Conservation (phyloP, 768 basidiomycete genomes). For the Lactarius quietus region DNA sequence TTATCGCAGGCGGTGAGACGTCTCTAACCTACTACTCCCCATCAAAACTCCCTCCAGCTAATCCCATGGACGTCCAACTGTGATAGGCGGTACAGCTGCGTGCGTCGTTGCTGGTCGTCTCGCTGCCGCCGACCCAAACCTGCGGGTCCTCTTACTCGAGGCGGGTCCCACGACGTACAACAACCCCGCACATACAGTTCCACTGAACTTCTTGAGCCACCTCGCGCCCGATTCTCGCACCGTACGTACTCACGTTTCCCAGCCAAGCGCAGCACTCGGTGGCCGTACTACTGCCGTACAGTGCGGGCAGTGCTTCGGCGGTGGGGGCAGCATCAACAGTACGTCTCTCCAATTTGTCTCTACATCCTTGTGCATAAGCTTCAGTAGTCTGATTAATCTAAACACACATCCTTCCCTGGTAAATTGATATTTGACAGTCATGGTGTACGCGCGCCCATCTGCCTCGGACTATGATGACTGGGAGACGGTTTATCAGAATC, state of each 20-base stretch:
- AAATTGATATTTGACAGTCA: slow-evolving; percentile 16
- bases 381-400: not conserved
- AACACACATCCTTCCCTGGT: not conserved
- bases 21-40: not conserved
- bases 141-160: too few relatives aligned
- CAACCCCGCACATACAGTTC: slow-evolving; percentile 47
- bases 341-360: slow-evolving; percentile 3
- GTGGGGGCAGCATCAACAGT: slow-evolving; percentile 62
- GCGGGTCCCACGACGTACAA: too few relatives aligned
- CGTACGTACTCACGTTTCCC: slow-evolving; percentile 40
- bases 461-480: too few relatives aligned
- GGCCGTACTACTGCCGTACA: slow-evolving; percentile 45
- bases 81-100: slow-evolving; percentile 42
- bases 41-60: not conserved
- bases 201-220: slow-evolving; percentile 48
- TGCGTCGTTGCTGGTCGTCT: too few relatives aligned
- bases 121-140: too few relatives aligned
- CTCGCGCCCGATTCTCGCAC: slow-evolving; percentile 39
- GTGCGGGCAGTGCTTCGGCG: slow-evolving; percentile 51
- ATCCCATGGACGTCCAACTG: not conserved
- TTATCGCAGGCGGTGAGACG: not conserved
- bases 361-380: not conserved
- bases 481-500: too few relatives aligned
- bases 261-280: slow-evolving; percentile 41
- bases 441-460: too few relatives aligned